Conservation (phyloP, 75 land plant genomes). For the Pinus albicaulis region DNA sequence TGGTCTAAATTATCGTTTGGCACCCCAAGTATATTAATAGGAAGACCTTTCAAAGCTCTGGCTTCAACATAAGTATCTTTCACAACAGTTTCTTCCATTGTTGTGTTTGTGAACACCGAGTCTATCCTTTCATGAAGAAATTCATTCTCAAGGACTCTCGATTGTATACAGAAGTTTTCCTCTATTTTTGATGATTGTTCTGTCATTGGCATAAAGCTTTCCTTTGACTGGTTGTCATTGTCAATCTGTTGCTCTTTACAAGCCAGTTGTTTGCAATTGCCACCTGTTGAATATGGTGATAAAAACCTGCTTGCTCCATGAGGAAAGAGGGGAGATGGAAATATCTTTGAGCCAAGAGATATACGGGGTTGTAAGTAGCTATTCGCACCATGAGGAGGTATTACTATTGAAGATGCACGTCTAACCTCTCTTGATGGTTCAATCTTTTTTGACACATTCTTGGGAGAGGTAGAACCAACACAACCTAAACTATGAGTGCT, state of each 20-base stretch:
- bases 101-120: background rate
- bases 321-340: background rate
- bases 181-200: background rate
- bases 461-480: background rate
- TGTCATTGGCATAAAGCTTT: background rate
- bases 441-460: background rate
- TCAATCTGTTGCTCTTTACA: slow-evolving; percentile 8
- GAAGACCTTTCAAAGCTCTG: background rate
- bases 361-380: background rate
- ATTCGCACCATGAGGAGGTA: slow-evolving; percentile 7
- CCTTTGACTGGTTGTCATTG: background rate
- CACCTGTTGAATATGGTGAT: background rate
- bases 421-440: background rate
- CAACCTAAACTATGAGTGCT: background rate
- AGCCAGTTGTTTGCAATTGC: background rate
- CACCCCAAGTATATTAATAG: background rate
- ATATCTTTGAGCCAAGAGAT: background rate
- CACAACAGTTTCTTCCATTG: background rate
- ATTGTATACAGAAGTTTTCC: background rate
- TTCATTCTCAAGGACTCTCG: background rate
- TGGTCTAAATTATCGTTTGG: background rate
- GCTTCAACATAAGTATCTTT: background rate
- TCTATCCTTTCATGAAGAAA: background rate
- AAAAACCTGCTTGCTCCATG: background rate
- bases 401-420: background rate